A percentile compares a stretch with the other conserved stretches of the same genome.
Evolutionary conservation across 1,139 yeast species (phyloP).

Genomic region (Meyerozyma sp.): DNA sequence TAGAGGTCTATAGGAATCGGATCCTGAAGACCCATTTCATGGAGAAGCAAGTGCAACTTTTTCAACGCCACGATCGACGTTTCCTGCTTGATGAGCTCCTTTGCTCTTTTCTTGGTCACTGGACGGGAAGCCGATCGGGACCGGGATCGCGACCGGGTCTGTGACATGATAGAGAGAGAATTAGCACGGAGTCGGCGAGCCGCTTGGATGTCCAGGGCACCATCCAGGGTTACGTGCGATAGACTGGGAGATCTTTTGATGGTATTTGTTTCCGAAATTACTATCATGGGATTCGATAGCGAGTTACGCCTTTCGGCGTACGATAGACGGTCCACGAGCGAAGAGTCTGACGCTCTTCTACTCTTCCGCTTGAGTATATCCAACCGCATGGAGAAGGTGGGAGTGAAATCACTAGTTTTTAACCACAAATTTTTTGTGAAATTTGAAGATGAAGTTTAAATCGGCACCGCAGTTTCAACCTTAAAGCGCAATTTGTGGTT

Average conservation of each 20-base stretch:
- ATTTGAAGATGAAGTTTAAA: neutral
- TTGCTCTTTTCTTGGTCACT: constrained; percentile 26
- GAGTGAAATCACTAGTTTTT: neutral
- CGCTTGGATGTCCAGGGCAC: neutral
- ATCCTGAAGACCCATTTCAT: constrained; percentile 37
- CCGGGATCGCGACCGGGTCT: constrained; percentile 2
- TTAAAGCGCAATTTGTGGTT: neutral
- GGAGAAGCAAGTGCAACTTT: constrained; percentile 26
- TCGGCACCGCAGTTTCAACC: neutral
- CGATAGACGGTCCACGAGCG: neutral
- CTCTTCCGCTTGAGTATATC: neutral
- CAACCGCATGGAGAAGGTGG: neutral
- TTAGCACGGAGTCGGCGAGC: constrained; percentile 13
- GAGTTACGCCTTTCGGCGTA: constrained; percentile 11
- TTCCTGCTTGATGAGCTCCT: constrained; percentile 36
- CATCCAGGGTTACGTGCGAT: neutral
- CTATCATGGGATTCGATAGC: constrained; percentile 17
- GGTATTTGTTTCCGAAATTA: constrained; percentile 4
- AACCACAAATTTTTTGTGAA: neutral
- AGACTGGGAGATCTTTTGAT: constrained; percentile 3
- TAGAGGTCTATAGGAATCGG: constrained; percentile 33
- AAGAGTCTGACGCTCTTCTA: neutral
- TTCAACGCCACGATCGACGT: constrained; percentile 34
- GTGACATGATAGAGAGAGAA: constrained; percentile 13
- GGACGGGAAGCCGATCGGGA: constrained; percentile 12